phyloP scores from a whole-genome alignment of 306 rosid genomes.

The Crataegus laevigata region DNA sequence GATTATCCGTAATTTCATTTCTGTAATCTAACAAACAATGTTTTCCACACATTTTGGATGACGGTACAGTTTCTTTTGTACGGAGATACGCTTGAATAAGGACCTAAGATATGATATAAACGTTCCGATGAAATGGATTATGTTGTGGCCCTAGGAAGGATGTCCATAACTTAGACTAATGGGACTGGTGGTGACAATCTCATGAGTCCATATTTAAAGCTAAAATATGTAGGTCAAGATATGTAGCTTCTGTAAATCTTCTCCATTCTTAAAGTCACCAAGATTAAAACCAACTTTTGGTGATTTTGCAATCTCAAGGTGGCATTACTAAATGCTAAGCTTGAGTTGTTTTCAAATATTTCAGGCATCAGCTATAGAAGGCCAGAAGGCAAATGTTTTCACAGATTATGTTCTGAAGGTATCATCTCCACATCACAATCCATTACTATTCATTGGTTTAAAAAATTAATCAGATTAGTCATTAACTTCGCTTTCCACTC shows the following conservation, averaged over 20 bases:
- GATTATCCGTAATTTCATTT: too few relatives aligned
- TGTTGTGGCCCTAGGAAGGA: too few relatives aligned
- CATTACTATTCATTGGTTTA: background rate
- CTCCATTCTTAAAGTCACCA: background rate
- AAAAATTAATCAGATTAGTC: background rate
- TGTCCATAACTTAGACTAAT: too few relatives aligned
- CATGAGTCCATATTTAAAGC: too few relatives aligned
- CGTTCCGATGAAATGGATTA: too few relatives aligned
- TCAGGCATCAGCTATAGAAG: slow-evolving; percentile 32
- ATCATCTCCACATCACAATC: background rate
- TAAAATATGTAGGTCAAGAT: background rate
- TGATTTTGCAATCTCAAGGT: background rate
- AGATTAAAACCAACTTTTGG: background rate
- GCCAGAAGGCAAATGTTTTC: slow-evolving; percentile 26
- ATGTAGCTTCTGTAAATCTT: background rate
- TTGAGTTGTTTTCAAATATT: background rate
- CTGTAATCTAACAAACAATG: too few relatives aligned
- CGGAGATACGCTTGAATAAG: too few relatives aligned
- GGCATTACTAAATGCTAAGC: background rate
- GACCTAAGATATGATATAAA: too few relatives aligned
- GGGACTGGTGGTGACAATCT: too few relatives aligned
- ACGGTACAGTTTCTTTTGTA: too few relatives aligned
- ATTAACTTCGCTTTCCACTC: background rate
- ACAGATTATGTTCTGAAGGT: slow-evolving; percentile 43
- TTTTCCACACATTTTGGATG: too few relatives aligned